These are phyloP conservation scores for Beauveria australis DNA, from an alignment of 2,329 filamentous ascomycete species.

Conservation along the genomic window DNA sequence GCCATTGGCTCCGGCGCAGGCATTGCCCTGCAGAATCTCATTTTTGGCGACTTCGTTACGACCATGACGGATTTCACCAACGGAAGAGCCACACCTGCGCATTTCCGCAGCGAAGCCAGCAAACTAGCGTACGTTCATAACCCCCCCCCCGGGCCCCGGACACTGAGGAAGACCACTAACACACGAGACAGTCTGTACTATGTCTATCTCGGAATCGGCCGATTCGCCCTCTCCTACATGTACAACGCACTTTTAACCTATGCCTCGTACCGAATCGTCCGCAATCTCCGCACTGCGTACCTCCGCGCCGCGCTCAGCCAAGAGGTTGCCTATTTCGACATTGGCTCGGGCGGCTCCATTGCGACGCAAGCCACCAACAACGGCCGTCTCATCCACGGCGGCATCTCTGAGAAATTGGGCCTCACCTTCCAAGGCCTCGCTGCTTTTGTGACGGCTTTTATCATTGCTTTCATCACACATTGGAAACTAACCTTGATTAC, in stretches of 20 bases:
- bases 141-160: too few species aligned
- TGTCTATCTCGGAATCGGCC: conserved; percentile 48
- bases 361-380: conserved; percentile 36
- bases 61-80: conserved; percentile 26
- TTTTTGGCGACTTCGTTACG: conserved; percentile 31
- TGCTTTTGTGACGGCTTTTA: conserved; percentile 30
- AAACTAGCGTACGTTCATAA: conserved; percentile 21
- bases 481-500: conserved; percentile 37
- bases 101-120: conserved; percentile 24
- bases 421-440: conserved; percentile 30
- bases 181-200: conserved; percentile 39
- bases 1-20: conserved; percentile 29
- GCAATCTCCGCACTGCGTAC: conserved; percentile 39
- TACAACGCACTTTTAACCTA: conserved; percentile 38
- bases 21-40: conserved; percentile 29
- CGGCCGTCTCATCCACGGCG: conserved; percentile 32
- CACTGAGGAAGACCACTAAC: background rate
- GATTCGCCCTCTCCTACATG: conserved; percentile 42
- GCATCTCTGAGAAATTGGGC: conserved; percentile 33
- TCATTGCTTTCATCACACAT: conserved; percentile 31
- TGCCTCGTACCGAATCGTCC: conserved; percentile 41
- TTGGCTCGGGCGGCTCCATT: conserved; percentile 31
- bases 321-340: conserved; percentile 42
- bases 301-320: conserved; percentile 42
- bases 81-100: conserved; percentile 16